A percentile compares a stretch with the other conserved stretches of the same genome.
Conservation (phyloP, 2,329 filamentous ascomycete genomes). For the Daldinia sp. region DNA sequence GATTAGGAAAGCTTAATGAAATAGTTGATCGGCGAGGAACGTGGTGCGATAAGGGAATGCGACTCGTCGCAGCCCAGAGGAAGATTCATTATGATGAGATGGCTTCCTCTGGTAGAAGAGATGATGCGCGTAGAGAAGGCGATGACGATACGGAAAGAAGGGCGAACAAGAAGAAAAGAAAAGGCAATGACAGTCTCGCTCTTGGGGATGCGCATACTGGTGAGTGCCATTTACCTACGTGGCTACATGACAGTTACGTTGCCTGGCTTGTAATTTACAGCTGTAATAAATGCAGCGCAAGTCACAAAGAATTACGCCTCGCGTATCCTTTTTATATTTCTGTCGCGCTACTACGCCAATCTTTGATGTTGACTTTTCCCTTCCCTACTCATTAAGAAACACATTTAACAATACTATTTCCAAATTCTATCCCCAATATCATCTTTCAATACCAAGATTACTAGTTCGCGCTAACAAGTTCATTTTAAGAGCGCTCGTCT, state of each 20-base stretch:
- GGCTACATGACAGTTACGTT: conserved; percentile 21
- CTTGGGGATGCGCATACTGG: conserved; percentile 63
- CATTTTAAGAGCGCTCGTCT: conserved; percentile 63
- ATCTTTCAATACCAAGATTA: background rate
- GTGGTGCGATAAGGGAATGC: conserved; percentile 79
- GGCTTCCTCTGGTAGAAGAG: conserved; percentile 58
- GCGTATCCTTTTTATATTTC: background rate
- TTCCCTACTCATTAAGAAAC: background rate
- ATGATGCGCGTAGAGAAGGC: conserved; percentile 64
- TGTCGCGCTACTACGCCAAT: background rate
- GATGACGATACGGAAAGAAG: conserved; percentile 64
- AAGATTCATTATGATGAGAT: conserved; percentile 71
- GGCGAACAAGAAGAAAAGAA: conserved; percentile 82
- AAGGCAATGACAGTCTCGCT: conserved; percentile 71
- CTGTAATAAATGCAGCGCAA: background rate
- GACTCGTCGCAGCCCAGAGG: conserved; percentile 73
- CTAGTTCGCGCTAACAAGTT: background rate
- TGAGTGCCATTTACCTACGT: conserved; percentile 39
- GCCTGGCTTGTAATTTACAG: background rate
- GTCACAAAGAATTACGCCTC: background rate
- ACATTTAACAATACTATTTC: background rate
- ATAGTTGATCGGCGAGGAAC: conserved; percentile 75
- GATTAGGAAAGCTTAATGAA: conserved; percentile 73
- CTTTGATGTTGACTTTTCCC: background rate
- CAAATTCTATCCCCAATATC: background rate